Conservation (phyloP, 495 filamentous ascomycete species). For the Lasiosphaeris hirsuta region DNA sequence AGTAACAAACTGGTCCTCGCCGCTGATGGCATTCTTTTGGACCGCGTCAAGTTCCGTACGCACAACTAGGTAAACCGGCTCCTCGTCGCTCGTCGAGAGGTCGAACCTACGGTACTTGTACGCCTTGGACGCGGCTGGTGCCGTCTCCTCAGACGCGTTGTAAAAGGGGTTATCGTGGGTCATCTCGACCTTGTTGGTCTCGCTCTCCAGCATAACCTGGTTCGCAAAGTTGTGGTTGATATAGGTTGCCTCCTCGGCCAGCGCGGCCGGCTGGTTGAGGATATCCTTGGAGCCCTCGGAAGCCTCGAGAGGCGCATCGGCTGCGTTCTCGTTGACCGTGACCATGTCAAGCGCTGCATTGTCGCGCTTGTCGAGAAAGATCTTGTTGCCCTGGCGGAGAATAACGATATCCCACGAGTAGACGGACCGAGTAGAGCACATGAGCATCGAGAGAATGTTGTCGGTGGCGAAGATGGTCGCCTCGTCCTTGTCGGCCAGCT, state of each 20-base stretch:
- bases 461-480: slow-evolving; percentile 96
- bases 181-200: slow-evolving; percentile 74
- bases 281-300: slow-evolving; percentile 90
- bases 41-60: slow-evolving; percentile 95
- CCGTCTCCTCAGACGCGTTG: slow-evolving; percentile 86
- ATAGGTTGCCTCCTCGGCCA: slow-evolving; percentile 95
- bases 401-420: slow-evolving; percentile 99
- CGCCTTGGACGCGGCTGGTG: slow-evolving; percentile 87
- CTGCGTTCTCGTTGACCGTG: slow-evolving; percentile 98
- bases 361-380: slow-evolving; percentile 98
- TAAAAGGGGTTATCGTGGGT: slow-evolving; percentile 94
- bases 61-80: slow-evolving; percentile 87
- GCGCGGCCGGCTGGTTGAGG: slow-evolving; percentile 85
- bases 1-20: slow-evolving; percentile 83
- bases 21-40: slow-evolving; percentile 84
- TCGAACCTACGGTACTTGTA: slow-evolving; percentile 99
- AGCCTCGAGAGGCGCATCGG: slow-evolving; percentile 86
- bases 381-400: slow-evolving; percentile 82
- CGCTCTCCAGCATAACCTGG: slow-evolving; percentile 83
- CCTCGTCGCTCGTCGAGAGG: slow-evolving; percentile 85
- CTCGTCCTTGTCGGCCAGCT: slow-evolving; percentile 92
- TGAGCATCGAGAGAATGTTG: slow-evolving; percentile 96
- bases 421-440: slow-evolving; percentile 92
- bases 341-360: slow-evolving; percentile 92
- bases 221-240: slow-evolving; percentile 99